Percentiles rank a stretch among this genome's conserved stretches.
These are phyloP conservation scores for Pestalotiopsis sp. DNA, from an alignment of 2,329 filamentous ascomycete species.

Conservation along the genomic window DNA sequence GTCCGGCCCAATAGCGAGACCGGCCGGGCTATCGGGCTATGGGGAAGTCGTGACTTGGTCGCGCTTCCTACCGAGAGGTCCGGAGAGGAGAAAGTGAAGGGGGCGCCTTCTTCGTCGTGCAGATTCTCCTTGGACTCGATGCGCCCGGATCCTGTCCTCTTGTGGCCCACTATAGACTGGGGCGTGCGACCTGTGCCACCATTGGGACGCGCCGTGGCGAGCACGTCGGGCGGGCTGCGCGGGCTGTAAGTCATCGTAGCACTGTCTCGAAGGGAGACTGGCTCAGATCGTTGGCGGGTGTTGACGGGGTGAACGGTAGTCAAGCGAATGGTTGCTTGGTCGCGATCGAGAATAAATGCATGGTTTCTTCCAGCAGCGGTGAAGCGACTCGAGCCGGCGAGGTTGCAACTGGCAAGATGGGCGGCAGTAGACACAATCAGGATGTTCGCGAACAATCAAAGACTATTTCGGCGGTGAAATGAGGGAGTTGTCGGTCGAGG, in stretches of 20 bases:
- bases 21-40: background rate
- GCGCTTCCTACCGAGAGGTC: background rate
- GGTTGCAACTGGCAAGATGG: background rate
- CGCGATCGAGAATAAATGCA: conserved; percentile 6
- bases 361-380: background rate
- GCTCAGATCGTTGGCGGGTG: background rate
- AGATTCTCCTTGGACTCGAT: conserved; percentile 12
- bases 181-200: conserved; percentile 4
- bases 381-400: background rate
- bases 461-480: background rate
- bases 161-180: conserved; percentile 5
- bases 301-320: background rate
- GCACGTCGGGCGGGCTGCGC: conserved; percentile 9
- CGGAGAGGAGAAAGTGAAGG: background rate
- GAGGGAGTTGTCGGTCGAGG: background rate
- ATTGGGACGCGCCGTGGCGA: conserved; percentile 5
- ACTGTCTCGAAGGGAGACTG: background rate
- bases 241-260: conserved; percentile 6
- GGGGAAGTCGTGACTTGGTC: background rate
- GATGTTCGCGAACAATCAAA: background rate
- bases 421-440: background rate
- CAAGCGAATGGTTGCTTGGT: conserved; percentile 10
- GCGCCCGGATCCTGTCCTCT: conserved; percentile 7
- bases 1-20: background rate
- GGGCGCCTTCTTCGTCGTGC: background rate